Conservation (phyloP, 2,329 filamentous ascomycete species). For the Aspergillus novoparasiticus region DNA sequence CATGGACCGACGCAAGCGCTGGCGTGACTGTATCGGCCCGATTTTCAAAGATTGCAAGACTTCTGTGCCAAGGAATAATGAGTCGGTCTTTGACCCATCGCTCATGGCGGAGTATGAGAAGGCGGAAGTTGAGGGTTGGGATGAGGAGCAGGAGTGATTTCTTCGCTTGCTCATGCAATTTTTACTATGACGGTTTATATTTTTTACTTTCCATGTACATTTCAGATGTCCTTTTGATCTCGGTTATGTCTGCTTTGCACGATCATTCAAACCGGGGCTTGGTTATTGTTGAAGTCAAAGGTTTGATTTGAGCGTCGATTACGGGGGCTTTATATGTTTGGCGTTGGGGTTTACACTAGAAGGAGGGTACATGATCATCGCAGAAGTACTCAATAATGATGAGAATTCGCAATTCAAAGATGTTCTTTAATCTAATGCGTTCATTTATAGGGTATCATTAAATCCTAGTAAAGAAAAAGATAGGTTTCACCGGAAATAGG, state of each 20-base stretch:
- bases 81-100: slow-evolving; percentile 74
- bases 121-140: slow-evolving; percentile 78
- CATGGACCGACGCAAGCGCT: slow-evolving; percentile 87
- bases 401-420: not conserved
- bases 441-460: slow-evolving; percentile 16
- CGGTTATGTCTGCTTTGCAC: not conserved
- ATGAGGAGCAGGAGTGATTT: slow-evolving; percentile 70
- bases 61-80: slow-evolving; percentile 67
- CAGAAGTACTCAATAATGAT: too few relatives aligned
- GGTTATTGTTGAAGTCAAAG: not conserved
- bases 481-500: not conserved
- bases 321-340: not conserved
- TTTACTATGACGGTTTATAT: not conserved
- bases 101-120: slow-evolving; percentile 74
- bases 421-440: not conserved
- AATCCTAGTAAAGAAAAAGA: not conserved
- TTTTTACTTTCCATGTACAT: slow-evolving; percentile 5
- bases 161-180: not conserved
- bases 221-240: not conserved
- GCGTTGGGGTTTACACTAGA: slow-evolving; percentile 6
- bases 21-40: slow-evolving; percentile 87
- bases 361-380: not conserved
- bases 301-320: not conserved
- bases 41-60: slow-evolving; percentile 85
- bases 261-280: not conserved